Evolutionary conservation across 352 stramenopile species (phyloP).

Genomic region (Globisporangium takayamanum): DNA sequence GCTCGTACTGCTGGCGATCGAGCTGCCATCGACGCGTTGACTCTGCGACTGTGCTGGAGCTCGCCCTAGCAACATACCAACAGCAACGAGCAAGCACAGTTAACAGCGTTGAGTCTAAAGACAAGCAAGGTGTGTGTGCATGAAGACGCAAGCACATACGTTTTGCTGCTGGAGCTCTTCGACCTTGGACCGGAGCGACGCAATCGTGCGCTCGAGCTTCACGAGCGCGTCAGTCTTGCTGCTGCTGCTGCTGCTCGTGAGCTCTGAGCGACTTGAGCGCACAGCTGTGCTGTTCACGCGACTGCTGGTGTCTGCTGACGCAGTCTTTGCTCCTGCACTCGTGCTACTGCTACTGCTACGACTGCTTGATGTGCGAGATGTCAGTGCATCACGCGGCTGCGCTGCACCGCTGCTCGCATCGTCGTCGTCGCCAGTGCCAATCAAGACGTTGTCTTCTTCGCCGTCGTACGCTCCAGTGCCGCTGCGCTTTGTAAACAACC

Average conservation of each 20-base stretch:
- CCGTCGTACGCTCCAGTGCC: conserved; percentile 27
- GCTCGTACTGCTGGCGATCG: conserved; percentile 65
- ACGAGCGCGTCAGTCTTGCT: conserved; percentile 17
- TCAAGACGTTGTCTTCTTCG: conserved; percentile 65
- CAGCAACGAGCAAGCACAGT: not conserved
- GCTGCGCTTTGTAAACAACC: conserved; percentile 46
- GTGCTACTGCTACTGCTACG: not conserved
- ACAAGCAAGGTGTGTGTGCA: not conserved
- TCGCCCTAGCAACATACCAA: conserved; percentile 32
- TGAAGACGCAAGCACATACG: conserved; percentile 25
- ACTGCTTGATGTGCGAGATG: conserved; percentile 7
- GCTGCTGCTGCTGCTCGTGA: conserved; percentile 7
- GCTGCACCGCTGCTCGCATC: not conserved
- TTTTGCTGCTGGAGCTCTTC: conserved; percentile 74
- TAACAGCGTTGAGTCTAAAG: not conserved
- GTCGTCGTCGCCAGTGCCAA: conserved; percentile 43
- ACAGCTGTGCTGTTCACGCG: not conserved
- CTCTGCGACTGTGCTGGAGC: conserved; percentile 44
- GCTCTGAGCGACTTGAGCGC: conserved; percentile 1
- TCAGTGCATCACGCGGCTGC: conserved; percentile 6
- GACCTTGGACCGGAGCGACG: conserved; percentile 43
- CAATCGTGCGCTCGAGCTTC: conserved; percentile 59
- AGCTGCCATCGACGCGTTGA: conserved; percentile 55
- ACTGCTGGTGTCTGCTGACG: not conserved
- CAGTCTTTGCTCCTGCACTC: not conserved